Percentiles rank a stretch among this genome's conserved stretches.
These are phyloP conservation scores for Skeletonema marinoi DNA, from an alignment of 108 stramenopile species.

Conservation along the genomic window DNA sequence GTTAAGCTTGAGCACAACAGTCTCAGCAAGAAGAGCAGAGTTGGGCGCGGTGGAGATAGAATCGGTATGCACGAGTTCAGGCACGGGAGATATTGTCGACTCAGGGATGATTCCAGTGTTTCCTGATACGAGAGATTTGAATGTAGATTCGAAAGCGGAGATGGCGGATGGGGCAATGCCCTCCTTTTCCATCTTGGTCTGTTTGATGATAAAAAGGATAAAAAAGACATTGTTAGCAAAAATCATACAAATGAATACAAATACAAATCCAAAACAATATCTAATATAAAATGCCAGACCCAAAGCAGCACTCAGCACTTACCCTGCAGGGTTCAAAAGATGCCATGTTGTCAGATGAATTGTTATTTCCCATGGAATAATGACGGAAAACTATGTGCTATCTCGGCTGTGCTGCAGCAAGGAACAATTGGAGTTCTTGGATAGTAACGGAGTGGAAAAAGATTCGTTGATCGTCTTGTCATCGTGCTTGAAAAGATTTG, in stretches of 20 bases:
- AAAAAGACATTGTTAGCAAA: background rate
- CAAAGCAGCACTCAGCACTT: conserved; percentile 4
- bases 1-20: conserved; percentile 98
- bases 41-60: conserved; percentile 61
- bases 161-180: conserved; percentile 89
- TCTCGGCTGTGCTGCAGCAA: background rate
- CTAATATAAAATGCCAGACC: background rate
- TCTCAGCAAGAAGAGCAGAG: conserved; percentile 80
- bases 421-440: background rate
- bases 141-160: conserved; percentile 90
- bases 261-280: background rate
- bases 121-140: conserved; percentile 88
- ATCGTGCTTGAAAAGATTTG: background rate
- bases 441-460: background rate
- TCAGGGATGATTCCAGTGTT: conserved; percentile 97
- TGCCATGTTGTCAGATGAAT: conserved; percentile 37
- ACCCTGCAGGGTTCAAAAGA: conserved; percentile 60
- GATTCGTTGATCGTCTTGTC: background rate
- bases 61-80: conserved; percentile 86
- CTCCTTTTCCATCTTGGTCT: conserved; percentile 93
- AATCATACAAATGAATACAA: background rate
- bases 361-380: background rate
- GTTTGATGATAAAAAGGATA: background rate
- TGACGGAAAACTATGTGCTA: background rate
- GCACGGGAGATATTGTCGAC: conserved; percentile 89